A percentile compares a stretch with the other conserved stretches of the same genome.
phyloP scores from a whole-genome alignment of 495 filamentous ascomycete genomes.

The Neurospora sublineolata region DNA sequence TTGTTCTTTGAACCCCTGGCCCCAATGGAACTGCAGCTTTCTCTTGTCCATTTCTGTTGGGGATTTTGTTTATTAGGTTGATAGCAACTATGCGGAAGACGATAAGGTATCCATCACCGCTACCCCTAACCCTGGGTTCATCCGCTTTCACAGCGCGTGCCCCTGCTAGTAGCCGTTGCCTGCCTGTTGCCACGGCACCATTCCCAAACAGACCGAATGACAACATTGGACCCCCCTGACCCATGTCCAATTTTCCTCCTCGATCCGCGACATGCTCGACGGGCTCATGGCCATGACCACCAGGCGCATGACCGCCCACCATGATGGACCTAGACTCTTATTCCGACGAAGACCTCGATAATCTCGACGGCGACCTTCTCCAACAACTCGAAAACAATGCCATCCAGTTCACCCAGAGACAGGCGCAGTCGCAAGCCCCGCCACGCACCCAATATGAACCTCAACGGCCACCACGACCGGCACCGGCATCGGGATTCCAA shows the following conservation, averaged over 20 bases:
- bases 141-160: background rate
- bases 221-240: background rate
- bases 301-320: background rate
- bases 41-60: background rate
- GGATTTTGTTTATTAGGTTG: background rate
- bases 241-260: background rate
- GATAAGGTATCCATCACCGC: background rate
- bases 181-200: background rate
- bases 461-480: background rate
- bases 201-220: background rate
- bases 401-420: conserved; percentile 35
- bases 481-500: background rate
- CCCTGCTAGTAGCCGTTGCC: background rate
- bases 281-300: background rate
- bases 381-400: conserved; percentile 39
- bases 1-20: background rate
- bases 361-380: conserved; percentile 30
- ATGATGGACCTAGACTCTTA: conserved; percentile 33
- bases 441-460: background rate
- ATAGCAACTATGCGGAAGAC: background rate
- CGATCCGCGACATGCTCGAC: background rate
- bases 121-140: background rate
- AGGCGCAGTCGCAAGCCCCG: conserved; percentile 17
- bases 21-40: background rate
- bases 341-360: conserved; percentile 37